Evolutionary conservation across 768 basidiomycete species (phyloP).

Genomic region (Amanita rubescens): DNA sequence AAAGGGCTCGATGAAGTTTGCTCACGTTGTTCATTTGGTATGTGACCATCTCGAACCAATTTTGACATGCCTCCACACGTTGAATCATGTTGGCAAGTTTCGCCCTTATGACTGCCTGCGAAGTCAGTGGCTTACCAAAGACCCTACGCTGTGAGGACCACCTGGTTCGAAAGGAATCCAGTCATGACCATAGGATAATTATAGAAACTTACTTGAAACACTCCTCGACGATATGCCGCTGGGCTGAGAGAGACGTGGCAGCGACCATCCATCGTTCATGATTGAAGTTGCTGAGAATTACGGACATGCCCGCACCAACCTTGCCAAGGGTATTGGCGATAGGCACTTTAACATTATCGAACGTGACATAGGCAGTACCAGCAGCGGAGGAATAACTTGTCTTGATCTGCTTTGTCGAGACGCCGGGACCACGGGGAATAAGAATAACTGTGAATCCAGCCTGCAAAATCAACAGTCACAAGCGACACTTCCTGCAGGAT

Average conservation of each 20-base stretch:
- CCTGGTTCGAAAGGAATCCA: constrained; percentile 27
- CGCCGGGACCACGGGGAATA: constrained; percentile 60
- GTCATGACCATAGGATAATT: constrained; percentile 4
- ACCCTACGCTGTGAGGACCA: constrained; percentile 88
- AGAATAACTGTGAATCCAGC: constrained; percentile 72
- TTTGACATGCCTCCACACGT: constrained; percentile 77
- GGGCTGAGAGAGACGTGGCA: constrained; percentile 61
- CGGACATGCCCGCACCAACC: constrained; percentile 75
- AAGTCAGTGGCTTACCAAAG: constrained; percentile 79
- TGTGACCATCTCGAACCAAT: constrained; percentile 86
- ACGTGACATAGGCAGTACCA: constrained; percentile 82
- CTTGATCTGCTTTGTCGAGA: constrained; percentile 86
- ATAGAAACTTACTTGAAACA: constrained; percentile 60
- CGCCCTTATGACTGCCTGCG: constrained; percentile 81
- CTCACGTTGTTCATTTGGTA: constrained; percentile 87
- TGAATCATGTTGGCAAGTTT: constrained; percentile 90
- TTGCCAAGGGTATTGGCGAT: constrained; percentile 82
- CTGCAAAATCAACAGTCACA: constrained; percentile 23
- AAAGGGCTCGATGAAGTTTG: constrained; percentile 11
- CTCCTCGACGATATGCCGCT: constrained; percentile 82
- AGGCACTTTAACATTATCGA: constrained; percentile 78
- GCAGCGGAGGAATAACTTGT: constrained; percentile 90
- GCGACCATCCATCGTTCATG: constrained; percentile 89
- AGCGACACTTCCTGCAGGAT: background rate
- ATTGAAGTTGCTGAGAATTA: constrained; percentile 82